Evolutionary conservation across 306 rosid genomes (phyloP).

Genomic region (Fragaria nilgerrensis): DNA sequence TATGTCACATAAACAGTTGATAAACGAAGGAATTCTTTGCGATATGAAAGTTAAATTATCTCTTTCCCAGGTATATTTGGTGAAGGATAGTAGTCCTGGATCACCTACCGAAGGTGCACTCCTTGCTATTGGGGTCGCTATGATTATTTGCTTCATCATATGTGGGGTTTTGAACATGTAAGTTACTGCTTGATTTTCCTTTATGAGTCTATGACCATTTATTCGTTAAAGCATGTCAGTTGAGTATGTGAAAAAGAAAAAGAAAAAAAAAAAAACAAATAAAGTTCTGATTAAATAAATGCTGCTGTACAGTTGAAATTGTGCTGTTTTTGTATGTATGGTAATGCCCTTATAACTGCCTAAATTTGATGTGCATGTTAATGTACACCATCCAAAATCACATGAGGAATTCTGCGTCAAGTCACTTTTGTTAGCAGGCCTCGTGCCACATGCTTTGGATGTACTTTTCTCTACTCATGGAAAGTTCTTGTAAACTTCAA

Average conservation of each 20-base stretch:
- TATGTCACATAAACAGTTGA: conserved; percentile 12
- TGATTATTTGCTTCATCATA: conserved; percentile 72
- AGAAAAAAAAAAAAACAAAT: not conserved
- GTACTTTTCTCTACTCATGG: not conserved
- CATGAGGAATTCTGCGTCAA: not conserved
- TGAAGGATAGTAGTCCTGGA: conserved; percentile 72
- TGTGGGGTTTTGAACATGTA: conserved; percentile 68
- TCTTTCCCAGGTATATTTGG: conserved; percentile 67
- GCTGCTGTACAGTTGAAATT: not conserved
- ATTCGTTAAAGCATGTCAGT: not conserved
- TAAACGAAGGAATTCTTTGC: conserved; percentile 12
- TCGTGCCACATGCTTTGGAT: not conserved
- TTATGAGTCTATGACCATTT: not conserved
- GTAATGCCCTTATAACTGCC: not conserved
- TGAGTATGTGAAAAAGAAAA: not conserved
- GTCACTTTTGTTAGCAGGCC: not conserved
- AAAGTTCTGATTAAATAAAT: not conserved
- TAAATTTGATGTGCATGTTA: conserved; percentile 5
- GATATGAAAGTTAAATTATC: conserved; percentile 13
- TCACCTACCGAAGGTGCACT: conserved; percentile 69
- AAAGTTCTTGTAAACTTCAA: not conserved
- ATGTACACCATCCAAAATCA: not conserved
- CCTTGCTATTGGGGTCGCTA: conserved; percentile 88
- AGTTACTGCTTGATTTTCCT: conserved; percentile 21
- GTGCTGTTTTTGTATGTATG: not conserved